These are phyloP conservation scores for Botrytis medusae DNA, from an alignment of 2,329 filamentous ascomycete species.

Conservation along the genomic window DNA sequence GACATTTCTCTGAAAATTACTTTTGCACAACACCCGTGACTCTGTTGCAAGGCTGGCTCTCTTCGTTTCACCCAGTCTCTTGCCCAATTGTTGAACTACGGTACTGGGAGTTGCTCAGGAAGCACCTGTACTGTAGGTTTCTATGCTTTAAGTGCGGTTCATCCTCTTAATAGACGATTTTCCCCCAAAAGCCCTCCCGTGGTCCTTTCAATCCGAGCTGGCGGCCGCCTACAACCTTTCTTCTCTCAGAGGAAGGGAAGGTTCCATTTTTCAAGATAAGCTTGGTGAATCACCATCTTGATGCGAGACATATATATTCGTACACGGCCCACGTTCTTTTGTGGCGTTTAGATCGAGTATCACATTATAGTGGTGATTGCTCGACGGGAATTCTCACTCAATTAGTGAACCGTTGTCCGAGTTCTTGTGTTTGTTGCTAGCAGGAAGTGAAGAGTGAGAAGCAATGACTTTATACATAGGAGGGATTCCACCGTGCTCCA, in stretches of 20 bases:
- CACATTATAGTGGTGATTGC: background rate
- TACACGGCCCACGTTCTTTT: background rate
- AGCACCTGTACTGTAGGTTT: background rate
- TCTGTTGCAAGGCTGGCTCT: background rate
- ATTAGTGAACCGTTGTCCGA: background rate
- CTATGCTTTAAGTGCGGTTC: background rate
- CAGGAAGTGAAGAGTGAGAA: background rate
- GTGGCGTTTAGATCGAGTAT: no score
- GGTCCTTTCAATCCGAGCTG: background rate
- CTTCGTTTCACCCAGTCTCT: background rate
- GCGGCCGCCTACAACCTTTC: background rate
- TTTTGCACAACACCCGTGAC: background rate
- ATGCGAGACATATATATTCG: background rate
- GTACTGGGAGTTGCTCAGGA: background rate
- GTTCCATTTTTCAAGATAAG: background rate
- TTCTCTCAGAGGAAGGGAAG: background rate
- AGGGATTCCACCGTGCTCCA: background rate
- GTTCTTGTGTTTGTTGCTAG: background rate
- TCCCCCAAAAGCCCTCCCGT: background rate
- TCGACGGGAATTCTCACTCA: background rate
- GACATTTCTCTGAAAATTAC: background rate
- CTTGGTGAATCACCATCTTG: background rate
- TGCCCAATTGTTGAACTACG: background rate
- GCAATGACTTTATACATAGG: background rate
- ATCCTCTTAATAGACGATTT: background rate